Evolutionary conservation across 2,329 filamentous ascomycete genomes (phyloP).

Genomic region (Fusarium sp.): DNA sequence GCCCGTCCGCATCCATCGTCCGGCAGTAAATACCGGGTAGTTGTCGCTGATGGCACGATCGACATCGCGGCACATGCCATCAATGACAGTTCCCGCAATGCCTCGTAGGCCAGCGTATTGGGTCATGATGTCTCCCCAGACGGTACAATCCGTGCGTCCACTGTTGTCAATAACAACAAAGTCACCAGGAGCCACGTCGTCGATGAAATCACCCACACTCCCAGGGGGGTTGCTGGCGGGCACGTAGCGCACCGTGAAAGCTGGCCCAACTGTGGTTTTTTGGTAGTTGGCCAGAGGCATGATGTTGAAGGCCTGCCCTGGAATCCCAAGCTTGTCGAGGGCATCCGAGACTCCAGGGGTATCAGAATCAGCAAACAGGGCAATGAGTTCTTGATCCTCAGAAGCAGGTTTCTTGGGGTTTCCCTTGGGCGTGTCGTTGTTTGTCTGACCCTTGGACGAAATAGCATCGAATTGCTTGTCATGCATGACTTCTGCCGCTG

Average conservation of each 20-base stretch:
- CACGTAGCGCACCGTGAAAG: constrained; percentile 50
- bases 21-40: constrained; percentile 47
- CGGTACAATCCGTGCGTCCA: constrained; percentile 50
- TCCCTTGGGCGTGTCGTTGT: neutral
- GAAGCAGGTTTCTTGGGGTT: neutral
- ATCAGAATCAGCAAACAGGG: neutral
- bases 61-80: constrained; percentile 50
- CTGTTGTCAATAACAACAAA: constrained; percentile 50
- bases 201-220: neutral
- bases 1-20: constrained; percentile 49
- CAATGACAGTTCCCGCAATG: constrained; percentile 49
- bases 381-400: neutral
- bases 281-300: constrained; percentile 42
- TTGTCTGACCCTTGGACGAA: neutral
- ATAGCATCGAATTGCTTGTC: neutral
- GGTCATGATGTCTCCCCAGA: constrained; percentile 53
- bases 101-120: constrained; percentile 47
- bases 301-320: constrained; percentile 30
- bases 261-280: constrained; percentile 47
- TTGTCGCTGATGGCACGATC: constrained; percentile 44
- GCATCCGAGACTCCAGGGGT: neutral
- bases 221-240: constrained; percentile 16
- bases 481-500: neutral
- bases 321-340: constrained; percentile 6
- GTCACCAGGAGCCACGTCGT: constrained; percentile 38